Base-by-base conservation (phyloP, 2,329 filamentous ascomycete species). In the Trichoderma sp. region DNA sequence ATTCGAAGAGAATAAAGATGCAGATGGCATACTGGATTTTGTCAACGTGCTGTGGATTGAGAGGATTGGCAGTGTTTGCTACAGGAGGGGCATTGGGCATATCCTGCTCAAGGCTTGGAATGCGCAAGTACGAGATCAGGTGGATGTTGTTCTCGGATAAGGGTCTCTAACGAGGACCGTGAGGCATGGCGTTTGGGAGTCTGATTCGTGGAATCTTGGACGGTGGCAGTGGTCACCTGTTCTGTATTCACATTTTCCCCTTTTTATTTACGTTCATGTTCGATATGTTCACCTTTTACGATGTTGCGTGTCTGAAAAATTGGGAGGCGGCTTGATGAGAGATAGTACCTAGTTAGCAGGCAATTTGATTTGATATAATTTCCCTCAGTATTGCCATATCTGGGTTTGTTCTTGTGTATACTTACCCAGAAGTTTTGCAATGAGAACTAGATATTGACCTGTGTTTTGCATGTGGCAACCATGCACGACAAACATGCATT, bases 251-350 rank as follows among this genome's bases (percentile, higher is more conserved):
- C 36, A 43, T 67, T 9, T 67, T 32, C 43, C 30, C 24, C 21
- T 58, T 11, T 30, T 32, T 9, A 12, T 28, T n/a, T 21, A 12
- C 26, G 24, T 32, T 30, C 47, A 24, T 56, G 43, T n/a, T 43
- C 5, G 24, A 58, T 30, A 39, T 58, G 8, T 43, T 58, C 6
- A 36, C 24, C 56, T 88, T 89, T 62, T 88, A 87, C 0, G 88
- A 90, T 74, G 93, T 94, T 94, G 83, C 93, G 93, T 81, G 90
- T 93, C 79, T 91, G 94, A 78, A 18, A 43, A 7, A 26, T 53
- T 32, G 21, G 39, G 11, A 51, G 7, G 36, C 6, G 18, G 12
- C 18, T 34, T 21, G 6, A n/a, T 32, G 53, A 32, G 34, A 3
- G 91, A 43, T n/a, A n/a, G 39, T n/a, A n/a, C 39, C 39, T 43